These are phyloP conservation scores for Lichtheimia corymbifera DNA, from an alignment of 371 early-diverging fungal species.

Conservation along the genomic window DNA sequence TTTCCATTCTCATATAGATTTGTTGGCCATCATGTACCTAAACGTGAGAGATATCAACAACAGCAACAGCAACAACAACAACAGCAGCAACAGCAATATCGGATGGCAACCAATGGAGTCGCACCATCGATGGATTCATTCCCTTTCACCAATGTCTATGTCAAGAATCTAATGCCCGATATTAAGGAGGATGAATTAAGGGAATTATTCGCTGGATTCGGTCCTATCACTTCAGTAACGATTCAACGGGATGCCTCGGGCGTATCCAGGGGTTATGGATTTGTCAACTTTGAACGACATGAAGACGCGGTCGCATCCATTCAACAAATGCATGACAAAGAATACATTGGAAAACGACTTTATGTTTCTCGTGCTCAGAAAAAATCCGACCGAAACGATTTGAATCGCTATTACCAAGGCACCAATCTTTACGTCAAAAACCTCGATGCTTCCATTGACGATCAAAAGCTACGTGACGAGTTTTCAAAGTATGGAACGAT, in stretches of 20 bases:
- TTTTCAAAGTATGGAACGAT: constrained; percentile 92
- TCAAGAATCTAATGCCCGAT: constrained; percentile 92
- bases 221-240: constrained; percentile 84
- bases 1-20: constrained; percentile 6
- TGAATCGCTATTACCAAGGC: constrained; percentile 74
- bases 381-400: constrained; percentile 94
- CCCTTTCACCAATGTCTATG: constrained; percentile 96
- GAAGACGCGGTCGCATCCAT: constrained; percentile 92
- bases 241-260: constrained; percentile 80
- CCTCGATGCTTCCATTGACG: constrained; percentile 90
- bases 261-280: constrained; percentile 90
- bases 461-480: constrained; percentile 87
- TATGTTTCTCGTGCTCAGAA: constrained; percentile 99
- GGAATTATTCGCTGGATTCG: constrained; percentile 82
- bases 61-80: constrained; percentile 12
- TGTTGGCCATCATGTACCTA: constrained; percentile 90
- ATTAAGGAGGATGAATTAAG: constrained; percentile 87
- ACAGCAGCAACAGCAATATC: background rate
- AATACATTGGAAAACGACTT: constrained; percentile 85
- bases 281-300: constrained; percentile 94
- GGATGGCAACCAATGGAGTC: background rate
- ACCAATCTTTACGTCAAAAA: constrained; percentile 98
- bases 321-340: constrained; percentile 89
- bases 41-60: constrained; percentile 80
- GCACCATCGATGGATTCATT: constrained; percentile 57